Percentiles rank a stretch among this genome's conserved stretches.
Evolutionary conservation across 257 asterid genomes (phyloP).

Genomic region (Solanum ossicruentum): DNA sequence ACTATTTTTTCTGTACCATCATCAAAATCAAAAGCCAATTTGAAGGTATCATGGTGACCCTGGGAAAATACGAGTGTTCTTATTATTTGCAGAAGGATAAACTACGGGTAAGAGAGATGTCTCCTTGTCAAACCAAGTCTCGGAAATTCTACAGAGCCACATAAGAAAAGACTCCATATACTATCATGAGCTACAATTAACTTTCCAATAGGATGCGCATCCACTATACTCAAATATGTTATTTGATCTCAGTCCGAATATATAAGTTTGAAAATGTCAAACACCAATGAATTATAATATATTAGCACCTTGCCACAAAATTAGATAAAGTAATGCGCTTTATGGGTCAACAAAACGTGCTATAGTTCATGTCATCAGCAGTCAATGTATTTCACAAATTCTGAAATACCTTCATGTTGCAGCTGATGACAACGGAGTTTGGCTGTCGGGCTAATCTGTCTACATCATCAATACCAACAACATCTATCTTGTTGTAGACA

Average conservation of each 20-base stretch:
- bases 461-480: slow-evolving; percentile 92
- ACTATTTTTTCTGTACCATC: background rate
- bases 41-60: background rate
- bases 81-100: background rate
- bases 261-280: background rate
- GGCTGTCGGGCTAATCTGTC: slow-evolving; percentile 94
- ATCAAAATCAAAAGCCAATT: background rate
- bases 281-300: background rate
- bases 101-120: background rate
- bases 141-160: background rate
- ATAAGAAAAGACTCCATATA: background rate
- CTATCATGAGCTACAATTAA: background rate
- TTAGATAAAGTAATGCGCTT: background rate
- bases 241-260: background rate
- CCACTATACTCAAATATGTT: background rate
- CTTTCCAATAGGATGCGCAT: background rate
- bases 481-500: slow-evolving; percentile 97
- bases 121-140: background rate
- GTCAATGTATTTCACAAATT: background rate
- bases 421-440: slow-evolving; percentile 86
- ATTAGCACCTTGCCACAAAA: background rate
- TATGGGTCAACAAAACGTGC: background rate
- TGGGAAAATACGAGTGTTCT: background rate
- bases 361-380: background rate
- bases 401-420: slow-evolving; percentile 61